A percentile compares a stretch with the other conserved stretches of the same genome.
Conservation (phyloP, 768 basidiomycete species). For the Panaeolus cyanescens region DNA sequence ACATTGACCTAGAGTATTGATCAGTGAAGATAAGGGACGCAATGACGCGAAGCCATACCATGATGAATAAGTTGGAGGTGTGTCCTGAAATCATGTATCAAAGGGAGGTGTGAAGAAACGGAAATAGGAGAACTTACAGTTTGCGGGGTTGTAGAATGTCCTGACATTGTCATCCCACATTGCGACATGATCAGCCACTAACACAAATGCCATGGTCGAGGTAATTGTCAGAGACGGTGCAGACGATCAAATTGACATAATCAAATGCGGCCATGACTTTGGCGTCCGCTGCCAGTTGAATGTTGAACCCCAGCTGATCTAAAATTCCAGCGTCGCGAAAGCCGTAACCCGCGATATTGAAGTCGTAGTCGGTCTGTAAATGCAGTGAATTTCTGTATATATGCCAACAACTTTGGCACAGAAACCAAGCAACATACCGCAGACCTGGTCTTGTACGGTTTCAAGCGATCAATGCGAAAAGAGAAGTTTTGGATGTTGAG, state of each 20-base stretch:
- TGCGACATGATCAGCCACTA: slow-evolving; percentile 52
- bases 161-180: slow-evolving; percentile 35
- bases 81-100: slow-evolving; percentile 44
- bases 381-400: background rate
- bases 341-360: slow-evolving; percentile 57
- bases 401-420: no score
- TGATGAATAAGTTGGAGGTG: no score
- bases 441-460: slow-evolving; percentile 47
- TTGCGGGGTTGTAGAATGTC: slow-evolving; percentile 50
- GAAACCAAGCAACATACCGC: slow-evolving; percentile 32
- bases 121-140: slow-evolving; percentile 40
- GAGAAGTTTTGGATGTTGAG: no score
- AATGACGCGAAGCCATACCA: background rate
- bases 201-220: slow-evolving; percentile 64
- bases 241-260: slow-evolving; percentile 59
- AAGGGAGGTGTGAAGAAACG: background rate
- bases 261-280: slow-evolving; percentile 50
- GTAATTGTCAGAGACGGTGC: slow-evolving; percentile 62
- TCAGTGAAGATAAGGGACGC: background rate
- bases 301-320: slow-evolving; percentile 53
- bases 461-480: no score
- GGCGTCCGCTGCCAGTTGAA: slow-evolving; percentile 62
- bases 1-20: slow-evolving; percentile 60
- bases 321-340: slow-evolving; percentile 50
- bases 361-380: slow-evolving; percentile 63